A percentile compares a stretch with the other conserved stretches of the same genome.
These are phyloP conservation scores for Limnanthes douglasii DNA, from an alignment of 345 rosid species.

Conservation along the genomic window DNA sequence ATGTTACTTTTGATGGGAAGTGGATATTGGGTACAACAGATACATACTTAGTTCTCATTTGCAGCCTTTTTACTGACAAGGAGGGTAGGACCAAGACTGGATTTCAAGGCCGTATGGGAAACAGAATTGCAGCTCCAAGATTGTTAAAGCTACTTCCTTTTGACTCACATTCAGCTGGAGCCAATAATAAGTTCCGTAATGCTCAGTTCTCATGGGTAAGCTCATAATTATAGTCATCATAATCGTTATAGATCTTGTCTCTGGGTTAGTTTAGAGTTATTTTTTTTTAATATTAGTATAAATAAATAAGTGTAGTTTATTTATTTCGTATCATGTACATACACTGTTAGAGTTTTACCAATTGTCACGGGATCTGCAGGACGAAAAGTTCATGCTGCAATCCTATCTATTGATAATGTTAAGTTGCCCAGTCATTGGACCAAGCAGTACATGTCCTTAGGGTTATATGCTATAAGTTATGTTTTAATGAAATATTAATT, in stretches of 20 bases:
- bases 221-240: too few relatives aligned
- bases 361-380: too few relatives aligned
- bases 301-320: neutral
- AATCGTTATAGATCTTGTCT: too few relatives aligned
- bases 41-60: slow-evolving; percentile 77
- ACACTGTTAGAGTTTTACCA: too few relatives aligned
- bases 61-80: slow-evolving; percentile 78
- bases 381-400: neutral
- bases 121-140: slow-evolving; percentile 92
- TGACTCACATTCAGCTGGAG: slow-evolving; percentile 84
- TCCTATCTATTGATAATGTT: neutral
- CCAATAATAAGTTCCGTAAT: slow-evolving; percentile 65
- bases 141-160: slow-evolving; percentile 75
- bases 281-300: neutral
- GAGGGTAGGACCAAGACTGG: slow-evolving; percentile 86
- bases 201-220: slow-evolving; percentile 98
- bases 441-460: neutral
- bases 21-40: slow-evolving; percentile 98
- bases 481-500: neutral
- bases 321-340: too few relatives aligned
- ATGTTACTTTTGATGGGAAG: slow-evolving; percentile 94
- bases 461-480: neutral
- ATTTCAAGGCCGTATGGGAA: slow-evolving; percentile 94
- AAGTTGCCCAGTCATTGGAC: neutral
- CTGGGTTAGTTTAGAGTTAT: neutral